A percentile compares a stretch with the other conserved stretches of the same genome.
phyloP scores from a whole-genome alignment of 768 basidiomycete genomes.

The Xanthoconium stramineum region DNA sequence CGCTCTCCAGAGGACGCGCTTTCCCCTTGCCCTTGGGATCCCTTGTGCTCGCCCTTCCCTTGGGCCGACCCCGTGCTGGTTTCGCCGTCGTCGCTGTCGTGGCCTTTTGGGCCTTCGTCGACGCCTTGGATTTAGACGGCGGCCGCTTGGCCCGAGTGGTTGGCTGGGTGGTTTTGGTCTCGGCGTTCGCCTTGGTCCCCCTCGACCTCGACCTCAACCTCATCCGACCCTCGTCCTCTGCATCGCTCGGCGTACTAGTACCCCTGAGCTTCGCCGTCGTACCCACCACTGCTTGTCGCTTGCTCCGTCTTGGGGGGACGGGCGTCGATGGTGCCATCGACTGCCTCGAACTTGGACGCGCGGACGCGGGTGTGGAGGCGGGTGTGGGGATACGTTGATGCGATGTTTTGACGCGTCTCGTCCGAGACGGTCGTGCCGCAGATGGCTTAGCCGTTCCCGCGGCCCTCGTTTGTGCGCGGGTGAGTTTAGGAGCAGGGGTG shows the following conservation, averaged over 20 bases:
- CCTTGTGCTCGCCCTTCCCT: slow-evolving; percentile 11
- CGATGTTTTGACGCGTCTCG: slow-evolving; percentile 18
- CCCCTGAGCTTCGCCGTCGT: slow-evolving; percentile 10
- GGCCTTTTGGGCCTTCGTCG: slow-evolving; percentile 8
- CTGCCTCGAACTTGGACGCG: slow-evolving; percentile 1
- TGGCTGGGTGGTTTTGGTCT: slow-evolving; percentile 1
- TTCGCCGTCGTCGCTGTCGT: slow-evolving; percentile 1
- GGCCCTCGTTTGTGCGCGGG: slow-evolving; percentile 16
- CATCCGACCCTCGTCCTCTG: slow-evolving; percentile 15
- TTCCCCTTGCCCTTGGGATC: slow-evolving; percentile 28
- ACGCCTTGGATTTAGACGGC: slow-evolving; percentile 7
- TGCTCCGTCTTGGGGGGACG: slow-evolving; percentile 23
- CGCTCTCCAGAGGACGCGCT: slow-evolving; percentile 18
- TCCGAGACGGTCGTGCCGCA: neutral
- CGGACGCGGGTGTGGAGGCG: slow-evolving; percentile 19
- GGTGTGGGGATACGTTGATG: slow-evolving; percentile 26
- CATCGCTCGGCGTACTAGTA: slow-evolving; percentile 2
- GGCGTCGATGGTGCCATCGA: slow-evolving; percentile 19
- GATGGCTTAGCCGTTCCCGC: neutral
- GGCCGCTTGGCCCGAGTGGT: slow-evolving; percentile 10
- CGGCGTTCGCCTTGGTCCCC: slow-evolving; percentile 5
- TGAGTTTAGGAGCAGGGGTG: slow-evolving; percentile 1
- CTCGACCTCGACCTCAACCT: slow-evolving; percentile 20
- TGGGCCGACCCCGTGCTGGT: slow-evolving; percentile 21
- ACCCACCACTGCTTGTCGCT: slow-evolving; percentile 22